Base-by-base conservation (phyloP, 2,329 filamentous ascomycete genomes). In the Botrytis paeoniae region DNA sequence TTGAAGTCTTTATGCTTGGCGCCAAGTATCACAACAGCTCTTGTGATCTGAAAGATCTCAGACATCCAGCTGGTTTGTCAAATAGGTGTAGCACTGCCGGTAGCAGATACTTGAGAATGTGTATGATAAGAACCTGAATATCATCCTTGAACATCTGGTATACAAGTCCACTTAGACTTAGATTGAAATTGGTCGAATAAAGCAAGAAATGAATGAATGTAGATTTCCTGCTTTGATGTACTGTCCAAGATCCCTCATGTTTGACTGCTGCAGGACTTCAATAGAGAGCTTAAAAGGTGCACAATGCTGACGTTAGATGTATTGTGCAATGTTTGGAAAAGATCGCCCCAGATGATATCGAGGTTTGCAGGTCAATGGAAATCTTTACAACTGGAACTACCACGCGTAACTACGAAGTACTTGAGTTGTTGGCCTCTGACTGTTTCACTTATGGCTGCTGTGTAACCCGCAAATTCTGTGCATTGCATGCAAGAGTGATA, bases 1-100 rank as follows among this genome's bases (percentile, higher is more conserved):
- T 51, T 61, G 70, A 72, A 37, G 65, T 57, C 35, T 7, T 57
- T 32, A 4, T 69, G 20, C 51, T 72, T 48, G 62, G 54, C 62
- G 63, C 48, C 63, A 69, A 72, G 51, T 39, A n/a, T 64, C n/a
- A 51, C 25, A 61, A 54, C 18, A 41, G 25, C 45, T 54, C 45
- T 32, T 68, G 64, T 54, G 64, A 54, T 66, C 25, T 35, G 62
- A 45, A 18, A 32, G 41, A 63, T 63, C 29, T 18, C 29, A 39
- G 14, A 57, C 16, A 48, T 57, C 45, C 18, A 41, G 48, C 16
- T 57, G 48, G 48, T n/a, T 68, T 41, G 64, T 57, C 48, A 25
- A n/a, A 54, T 32, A 14, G n/a, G 48, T 68, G 48, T 41, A 54
- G 35, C 64, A 68, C 25, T 66, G 45, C 9, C 32, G 25, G 45